Conservation (phyloP, 306 rosid genomes). For the Quercus glauca region DNA sequence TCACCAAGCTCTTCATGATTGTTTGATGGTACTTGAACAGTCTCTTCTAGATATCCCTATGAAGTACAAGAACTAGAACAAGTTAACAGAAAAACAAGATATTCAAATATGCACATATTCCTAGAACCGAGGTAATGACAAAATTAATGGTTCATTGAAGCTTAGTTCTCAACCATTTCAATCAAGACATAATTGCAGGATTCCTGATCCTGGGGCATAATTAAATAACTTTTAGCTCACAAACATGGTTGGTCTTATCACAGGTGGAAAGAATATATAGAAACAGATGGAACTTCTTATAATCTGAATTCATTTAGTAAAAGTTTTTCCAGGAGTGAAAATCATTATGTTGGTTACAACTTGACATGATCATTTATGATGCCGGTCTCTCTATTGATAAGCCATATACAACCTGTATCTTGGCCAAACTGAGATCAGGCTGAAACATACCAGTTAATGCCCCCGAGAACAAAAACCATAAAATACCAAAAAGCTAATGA, state of each 20-base stretch:
- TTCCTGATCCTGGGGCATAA: not conserved
- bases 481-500: not conserved
- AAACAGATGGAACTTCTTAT: not conserved
- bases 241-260: not conserved
- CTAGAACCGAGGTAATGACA: not conserved
- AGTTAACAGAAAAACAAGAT: slow-evolving; percentile 20
- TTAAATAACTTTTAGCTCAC: not conserved
- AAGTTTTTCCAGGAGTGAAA: not conserved
- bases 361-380: not conserved
- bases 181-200: not conserved
- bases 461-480: not conserved
- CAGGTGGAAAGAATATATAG: not conserved
- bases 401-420: not conserved
- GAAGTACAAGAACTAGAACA: slow-evolving; percentile 29
- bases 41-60: slow-evolving; percentile 88
- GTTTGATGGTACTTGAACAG: slow-evolving; percentile 57
- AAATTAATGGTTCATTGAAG: not conserved
- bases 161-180: not conserved
- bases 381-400: not conserved
- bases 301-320: not conserved
- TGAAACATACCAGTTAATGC: not conserved
- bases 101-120: slow-evolving; percentile 11
- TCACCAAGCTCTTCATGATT: slow-evolving; percentile 83
- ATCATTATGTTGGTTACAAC: not conserved
- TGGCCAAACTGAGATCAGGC: not conserved